Conservation (phyloP, 202 grass and related monocot genomes). For the Schoenoplectus tabernaemontani region DNA sequence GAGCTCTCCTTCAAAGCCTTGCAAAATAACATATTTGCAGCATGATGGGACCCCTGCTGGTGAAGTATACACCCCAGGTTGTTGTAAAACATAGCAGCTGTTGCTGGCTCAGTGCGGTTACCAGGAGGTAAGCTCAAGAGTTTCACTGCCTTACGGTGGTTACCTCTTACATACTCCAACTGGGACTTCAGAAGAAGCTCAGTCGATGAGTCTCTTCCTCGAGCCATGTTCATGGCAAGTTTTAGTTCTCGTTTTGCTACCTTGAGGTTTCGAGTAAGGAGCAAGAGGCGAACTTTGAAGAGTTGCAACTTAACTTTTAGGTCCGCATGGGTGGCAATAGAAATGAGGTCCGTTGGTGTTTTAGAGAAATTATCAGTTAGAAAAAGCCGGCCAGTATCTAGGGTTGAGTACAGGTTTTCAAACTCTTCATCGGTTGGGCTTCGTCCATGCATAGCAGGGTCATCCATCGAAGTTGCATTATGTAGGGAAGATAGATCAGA, state of each 20-base stretch:
- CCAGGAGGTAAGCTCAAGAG: conserved; percentile 58
- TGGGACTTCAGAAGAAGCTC: conserved; percentile 90
- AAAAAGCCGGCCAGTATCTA: conserved; percentile 57
- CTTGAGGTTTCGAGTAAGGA: conserved; percentile 83
- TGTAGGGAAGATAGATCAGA: conserved; percentile 55
- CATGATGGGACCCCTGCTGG: conserved; percentile 68
- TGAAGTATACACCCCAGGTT: conserved; percentile 94
- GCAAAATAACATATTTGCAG: conserved; percentile 65
- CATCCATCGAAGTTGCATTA: conserved; percentile 59
- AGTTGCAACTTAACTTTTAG: conserved; percentile 87
- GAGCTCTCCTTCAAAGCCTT: conserved; percentile 68
- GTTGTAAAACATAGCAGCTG: conserved; percentile 78
- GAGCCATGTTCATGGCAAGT: conserved; percentile 95
- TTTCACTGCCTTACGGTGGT: conserved; percentile 86
- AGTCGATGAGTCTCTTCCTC: conserved; percentile 82
- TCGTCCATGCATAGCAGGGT: conserved; percentile 21
- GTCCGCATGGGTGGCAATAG: conserved; percentile 56
- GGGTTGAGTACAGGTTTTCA: conserved; percentile 68
- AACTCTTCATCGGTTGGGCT: conserved; percentile 39
- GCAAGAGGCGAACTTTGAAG: conserved; percentile 80
- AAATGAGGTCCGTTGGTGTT: conserved; percentile 59
- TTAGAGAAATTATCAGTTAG: conserved; percentile 54
- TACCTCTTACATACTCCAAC: conserved; percentile 89
- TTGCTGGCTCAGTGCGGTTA: conserved; percentile 66
- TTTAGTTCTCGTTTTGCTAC: conserved; percentile 93